Conservation (phyloP, 1,284 basidiomycete species). For the Pseudozyma sp. region DNA sequence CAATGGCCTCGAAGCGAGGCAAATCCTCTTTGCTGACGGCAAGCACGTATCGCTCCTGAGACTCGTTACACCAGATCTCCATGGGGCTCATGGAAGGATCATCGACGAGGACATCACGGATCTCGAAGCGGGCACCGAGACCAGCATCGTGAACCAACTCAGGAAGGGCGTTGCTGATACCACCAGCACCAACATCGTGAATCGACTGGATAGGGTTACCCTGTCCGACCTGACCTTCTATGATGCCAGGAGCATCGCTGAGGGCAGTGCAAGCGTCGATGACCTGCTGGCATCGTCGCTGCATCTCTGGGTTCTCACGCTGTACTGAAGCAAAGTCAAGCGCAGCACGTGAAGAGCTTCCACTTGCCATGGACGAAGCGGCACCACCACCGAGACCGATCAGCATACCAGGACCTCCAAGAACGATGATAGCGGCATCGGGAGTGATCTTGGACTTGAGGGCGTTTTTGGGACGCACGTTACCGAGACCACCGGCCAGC, state of each 20-base stretch:
- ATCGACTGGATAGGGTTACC: conserved; percentile 88
- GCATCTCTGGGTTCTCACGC: conserved; percentile 98
- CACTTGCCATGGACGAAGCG: conserved; percentile 84
- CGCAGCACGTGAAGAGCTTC: conserved; percentile 79
- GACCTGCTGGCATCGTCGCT: conserved; percentile 95
- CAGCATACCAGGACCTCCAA: conserved; percentile 96
- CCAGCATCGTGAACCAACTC: conserved; percentile 95
- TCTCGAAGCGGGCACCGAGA: conserved; percentile 92
- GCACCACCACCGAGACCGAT: conserved; percentile 97
- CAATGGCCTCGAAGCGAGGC: conserved; percentile 79
- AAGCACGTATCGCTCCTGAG: conserved; percentile 96
- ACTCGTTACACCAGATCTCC: conserved; percentile 99
- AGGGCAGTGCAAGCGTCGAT: conserved; percentile 77
- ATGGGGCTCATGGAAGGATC: conserved; percentile 96
- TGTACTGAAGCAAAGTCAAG: conserved; percentile 98
- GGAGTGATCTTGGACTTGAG: conserved; percentile 64
- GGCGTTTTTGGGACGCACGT: conserved; percentile 74
- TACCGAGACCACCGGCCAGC: conserved; percentile 97
- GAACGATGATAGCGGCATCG: conserved; percentile 77
- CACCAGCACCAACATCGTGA: conserved; percentile 97
- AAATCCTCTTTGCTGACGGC: conserved; percentile 70
- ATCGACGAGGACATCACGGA: conserved; percentile 90
- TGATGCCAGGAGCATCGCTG: conserved; percentile 42
- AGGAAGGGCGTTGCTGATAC: conserved; percentile 94
- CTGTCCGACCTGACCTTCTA: conserved; percentile 38